Evolutionary conservation across 2,329 filamentous ascomycete species (phyloP).

Genomic region (Colletotrichum camelliae): DNA sequence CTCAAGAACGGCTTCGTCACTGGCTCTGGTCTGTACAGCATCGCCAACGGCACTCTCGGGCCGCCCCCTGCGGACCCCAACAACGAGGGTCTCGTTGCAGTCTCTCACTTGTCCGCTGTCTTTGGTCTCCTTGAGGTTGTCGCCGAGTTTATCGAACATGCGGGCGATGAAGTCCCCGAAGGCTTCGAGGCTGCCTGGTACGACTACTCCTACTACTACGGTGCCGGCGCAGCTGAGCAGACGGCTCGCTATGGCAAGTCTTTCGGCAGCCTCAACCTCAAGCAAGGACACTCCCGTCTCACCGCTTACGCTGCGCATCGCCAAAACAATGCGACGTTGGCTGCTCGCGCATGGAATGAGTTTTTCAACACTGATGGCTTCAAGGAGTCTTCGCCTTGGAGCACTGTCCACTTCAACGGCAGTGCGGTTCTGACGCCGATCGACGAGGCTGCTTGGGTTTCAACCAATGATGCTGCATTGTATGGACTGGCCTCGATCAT

Average conservation of each 20-base stretch:
- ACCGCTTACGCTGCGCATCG: constrained; percentile 58
- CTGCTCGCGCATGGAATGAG: constrained; percentile 58
- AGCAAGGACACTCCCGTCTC: constrained; percentile 63
- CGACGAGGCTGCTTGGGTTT: constrained; percentile 62
- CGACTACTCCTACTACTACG: constrained; percentile 66
- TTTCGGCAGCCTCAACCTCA: constrained; percentile 53
- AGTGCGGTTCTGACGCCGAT: constrained; percentile 50
- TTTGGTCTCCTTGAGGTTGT: constrained; percentile 65
- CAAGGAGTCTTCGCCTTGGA: constrained; percentile 39
- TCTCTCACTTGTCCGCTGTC: constrained; percentile 62
- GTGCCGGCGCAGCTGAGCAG: constrained; percentile 54
- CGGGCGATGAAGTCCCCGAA: constrained; percentile 46
- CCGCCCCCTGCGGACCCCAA: constrained; percentile 58
- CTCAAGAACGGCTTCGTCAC: constrained; percentile 66
- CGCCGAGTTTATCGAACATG: constrained; percentile 58
- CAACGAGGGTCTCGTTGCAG: constrained; percentile 55
- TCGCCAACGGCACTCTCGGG: constrained; percentile 50
- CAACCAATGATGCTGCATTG: constrained; percentile 60
- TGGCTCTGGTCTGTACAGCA: constrained; percentile 57
- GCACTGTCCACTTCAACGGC: constrained; percentile 43
- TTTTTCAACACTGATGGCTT: constrained; percentile 54
- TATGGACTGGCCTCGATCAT: constrained; percentile 64
- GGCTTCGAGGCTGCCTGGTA: constrained; percentile 61
- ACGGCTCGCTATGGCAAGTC: constrained; percentile 53
- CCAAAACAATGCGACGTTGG: constrained; percentile 50